Evolutionary conservation across 352 stramenopile species (phyloP).

Genomic region (Aphanomyces cochlioides): DNA sequence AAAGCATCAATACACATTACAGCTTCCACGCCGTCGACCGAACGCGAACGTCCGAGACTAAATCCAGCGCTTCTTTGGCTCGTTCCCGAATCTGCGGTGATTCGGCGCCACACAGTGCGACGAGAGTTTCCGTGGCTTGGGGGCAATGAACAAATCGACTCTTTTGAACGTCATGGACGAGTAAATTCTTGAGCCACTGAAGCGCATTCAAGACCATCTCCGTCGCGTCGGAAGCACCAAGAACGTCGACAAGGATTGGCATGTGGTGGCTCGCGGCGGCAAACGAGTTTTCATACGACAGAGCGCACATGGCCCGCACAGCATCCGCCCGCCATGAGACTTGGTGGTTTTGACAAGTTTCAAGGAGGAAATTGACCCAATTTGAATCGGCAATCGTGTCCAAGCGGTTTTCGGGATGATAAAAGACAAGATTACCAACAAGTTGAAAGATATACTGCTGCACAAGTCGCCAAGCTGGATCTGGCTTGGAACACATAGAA

Average conservation of each 20-base stretch:
- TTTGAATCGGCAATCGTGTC: slow-evolving; percentile 48
- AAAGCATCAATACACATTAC: neutral
- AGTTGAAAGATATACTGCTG: slow-evolving; percentile 65
- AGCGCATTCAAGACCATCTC: neutral
- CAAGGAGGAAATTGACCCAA: slow-evolving; percentile 62
- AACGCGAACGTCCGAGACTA: slow-evolving; percentile 11
- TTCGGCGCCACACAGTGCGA: slow-evolving; percentile 15
- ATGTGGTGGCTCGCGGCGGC: slow-evolving; percentile 11
- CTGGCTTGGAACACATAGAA: neutral
- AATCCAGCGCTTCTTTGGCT: slow-evolving; percentile 9
- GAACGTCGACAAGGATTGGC: neutral
- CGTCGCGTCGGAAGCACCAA: neutral
- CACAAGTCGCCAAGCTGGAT: slow-evolving; percentile 33
- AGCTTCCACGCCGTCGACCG: neutral
- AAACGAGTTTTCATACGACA: slow-evolving; percentile 28
- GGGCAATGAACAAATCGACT: slow-evolving; percentile 22
- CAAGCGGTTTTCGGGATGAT: slow-evolving; percentile 85
- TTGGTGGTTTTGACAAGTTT: slow-evolving; percentile 41
- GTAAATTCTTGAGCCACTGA: slow-evolving; percentile 26
- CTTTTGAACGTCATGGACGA: slow-evolving; percentile 19
- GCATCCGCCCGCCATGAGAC: slow-evolving; percentile 14
- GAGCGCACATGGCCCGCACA: slow-evolving; percentile 9
- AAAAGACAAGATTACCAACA: slow-evolving; percentile 84
- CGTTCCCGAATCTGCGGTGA: slow-evolving; percentile 2
- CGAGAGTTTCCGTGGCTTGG: slow-evolving; percentile 19